A percentile compares a stretch with the other conserved stretches of the same genome.
Conservation (phyloP, 2,329 filamentous ascomycete genomes). For the Fusarium subglutinans region DNA sequence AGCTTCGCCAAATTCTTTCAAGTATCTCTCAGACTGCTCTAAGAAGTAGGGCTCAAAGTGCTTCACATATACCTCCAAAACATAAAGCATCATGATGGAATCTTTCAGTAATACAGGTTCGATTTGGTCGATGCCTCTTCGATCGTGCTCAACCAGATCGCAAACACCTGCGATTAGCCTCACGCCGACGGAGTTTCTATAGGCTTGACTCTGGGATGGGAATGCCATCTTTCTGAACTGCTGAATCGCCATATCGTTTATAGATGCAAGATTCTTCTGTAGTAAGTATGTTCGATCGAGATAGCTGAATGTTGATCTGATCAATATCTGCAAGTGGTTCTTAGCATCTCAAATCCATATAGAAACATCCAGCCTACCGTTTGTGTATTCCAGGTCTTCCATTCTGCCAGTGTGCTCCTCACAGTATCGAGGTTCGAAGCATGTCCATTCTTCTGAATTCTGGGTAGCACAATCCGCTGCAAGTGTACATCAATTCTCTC, state of each 20-base stretch:
- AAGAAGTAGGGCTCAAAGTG: slow-evolving; percentile 83
- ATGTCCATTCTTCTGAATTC: slow-evolving; percentile 61
- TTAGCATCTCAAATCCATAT: slow-evolving; percentile 1
- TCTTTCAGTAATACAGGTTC: slow-evolving; percentile 75
- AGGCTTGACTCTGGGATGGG: slow-evolving; percentile 38
- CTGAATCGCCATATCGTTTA: slow-evolving; percentile 82
- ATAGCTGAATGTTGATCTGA: slow-evolving; percentile 93
- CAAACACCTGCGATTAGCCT: slow-evolving; percentile 68
- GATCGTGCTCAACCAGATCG: slow-evolving; percentile 77
- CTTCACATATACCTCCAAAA: slow-evolving; percentile 82
- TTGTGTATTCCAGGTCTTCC: slow-evolving; percentile 82
- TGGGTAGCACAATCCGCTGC: slow-evolving; percentile 65
- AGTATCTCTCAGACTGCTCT: slow-evolving; percentile 71
- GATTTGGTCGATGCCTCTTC: slow-evolving; percentile 65
- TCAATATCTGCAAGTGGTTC: slow-evolving; percentile 64
- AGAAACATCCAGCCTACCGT: slow-evolving; percentile 61
- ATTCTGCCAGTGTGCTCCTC: slow-evolving; percentile 63
- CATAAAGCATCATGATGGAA: slow-evolving; percentile 82
- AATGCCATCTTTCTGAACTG: slow-evolving; percentile 75
- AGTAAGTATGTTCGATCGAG: slow-evolving; percentile 90
- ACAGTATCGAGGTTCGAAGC: slow-evolving; percentile 71
- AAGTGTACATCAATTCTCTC: slow-evolving; percentile 75
- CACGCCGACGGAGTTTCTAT: slow-evolving; percentile 37
- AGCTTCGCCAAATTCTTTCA: slow-evolving; percentile 73
- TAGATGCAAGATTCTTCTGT: slow-evolving; percentile 72